Evolutionary conservation across 1,139 yeast genomes (phyloP), one percentile per base, ranked within the genome.

Genomic region (Yamadazyma dushanensis): DNA sequence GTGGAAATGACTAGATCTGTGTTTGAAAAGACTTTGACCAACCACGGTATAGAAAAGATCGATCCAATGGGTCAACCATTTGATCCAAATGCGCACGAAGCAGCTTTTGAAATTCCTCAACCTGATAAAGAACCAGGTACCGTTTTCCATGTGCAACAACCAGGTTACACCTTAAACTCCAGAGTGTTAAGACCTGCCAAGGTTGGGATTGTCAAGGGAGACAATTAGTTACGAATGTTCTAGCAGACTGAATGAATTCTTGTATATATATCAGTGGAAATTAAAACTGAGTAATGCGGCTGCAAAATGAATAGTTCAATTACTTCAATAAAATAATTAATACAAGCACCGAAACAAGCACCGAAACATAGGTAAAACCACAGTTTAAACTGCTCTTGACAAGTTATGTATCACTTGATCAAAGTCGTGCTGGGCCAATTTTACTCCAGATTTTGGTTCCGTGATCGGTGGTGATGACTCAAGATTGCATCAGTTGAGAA

Each of bases 111-210:
- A 69, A 70, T 86, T 36, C 86, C 92, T 28, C 88, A 85, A 56
- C 88, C 94, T 32, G 95, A 80, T 54, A 87, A 88, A 62, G 92
- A 85, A 62, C 87, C 97, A 25, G 96, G 96, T 41, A 84, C 96
- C 24, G 87, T 90, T 39, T 86, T 89, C 80, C 89, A 80, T 54
- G 96, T 89, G 38, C 96, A 90, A 66, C 96, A 86, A 64, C 76
- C 83, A 17, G 97, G 97, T 32, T 90, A 83, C 69, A 78, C 84
- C 41, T 75, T 88, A 56, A 89, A 89, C 63, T 80, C 84, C 49
- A 78, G 97, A 59, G 96, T 89, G 30, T 76, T 90, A 57, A 81
- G 97, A 66, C 96, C 97, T 27, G 96, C 97, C 44, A 90, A 90
- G 73, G 97, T 90, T 50, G 97, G 97, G 51, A 79, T 90, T 56